Evolutionary conservation across 495 filamentous ascomycete species (phyloP).

Genomic region (Neurospora sp.): DNA sequence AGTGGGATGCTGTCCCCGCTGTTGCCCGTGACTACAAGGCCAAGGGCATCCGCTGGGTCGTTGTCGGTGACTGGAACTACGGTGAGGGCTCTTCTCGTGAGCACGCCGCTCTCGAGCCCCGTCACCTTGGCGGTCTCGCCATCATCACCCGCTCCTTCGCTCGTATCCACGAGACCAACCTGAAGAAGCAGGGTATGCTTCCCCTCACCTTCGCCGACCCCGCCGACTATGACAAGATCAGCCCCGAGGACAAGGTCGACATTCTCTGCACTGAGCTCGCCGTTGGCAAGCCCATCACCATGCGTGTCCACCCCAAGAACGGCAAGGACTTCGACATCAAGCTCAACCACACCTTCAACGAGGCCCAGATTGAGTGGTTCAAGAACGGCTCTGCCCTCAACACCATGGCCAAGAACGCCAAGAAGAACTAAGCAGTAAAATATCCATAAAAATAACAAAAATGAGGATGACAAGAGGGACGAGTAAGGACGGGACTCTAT

Average conservation of each 20-base stretch:
- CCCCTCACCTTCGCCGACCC: conserved; percentile 90
- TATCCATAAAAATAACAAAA: conserved; percentile 8
- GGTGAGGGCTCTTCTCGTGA: conserved; percentile 96
- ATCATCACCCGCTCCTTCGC: conserved; percentile 95
- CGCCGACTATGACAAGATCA: conserved; percentile 95
- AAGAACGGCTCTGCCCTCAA: conserved; percentile 92
- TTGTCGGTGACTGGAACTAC: conserved; percentile 99
- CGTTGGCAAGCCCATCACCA: conserved; percentile 88
- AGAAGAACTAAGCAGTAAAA: conserved; percentile 15
- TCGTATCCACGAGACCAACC: conserved; percentile 99
- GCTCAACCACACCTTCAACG: conserved; percentile 94
- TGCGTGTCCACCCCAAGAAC: conserved; percentile 82
- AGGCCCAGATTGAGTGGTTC: conserved; percentile 96
- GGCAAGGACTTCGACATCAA: conserved; percentile 69
- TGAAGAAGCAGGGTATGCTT: conserved; percentile 99
- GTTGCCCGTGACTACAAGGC: conserved; percentile 98
- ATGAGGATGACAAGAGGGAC: conserved; percentile 8
- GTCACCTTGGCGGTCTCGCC: conserved; percentile 92
- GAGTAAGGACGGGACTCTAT: conserved; percentile 3
- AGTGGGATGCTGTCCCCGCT: conserved; percentile 80
- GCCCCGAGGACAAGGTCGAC: conserved; percentile 85
- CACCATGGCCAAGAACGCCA: conserved; percentile 77
- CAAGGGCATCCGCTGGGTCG: conserved; percentile 92
- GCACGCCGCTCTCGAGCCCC: conserved; percentile 94
- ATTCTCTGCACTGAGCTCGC: conserved; percentile 82